Conservation (phyloP, 805 yeast species). For the Clavispora phyllophila region DNA sequence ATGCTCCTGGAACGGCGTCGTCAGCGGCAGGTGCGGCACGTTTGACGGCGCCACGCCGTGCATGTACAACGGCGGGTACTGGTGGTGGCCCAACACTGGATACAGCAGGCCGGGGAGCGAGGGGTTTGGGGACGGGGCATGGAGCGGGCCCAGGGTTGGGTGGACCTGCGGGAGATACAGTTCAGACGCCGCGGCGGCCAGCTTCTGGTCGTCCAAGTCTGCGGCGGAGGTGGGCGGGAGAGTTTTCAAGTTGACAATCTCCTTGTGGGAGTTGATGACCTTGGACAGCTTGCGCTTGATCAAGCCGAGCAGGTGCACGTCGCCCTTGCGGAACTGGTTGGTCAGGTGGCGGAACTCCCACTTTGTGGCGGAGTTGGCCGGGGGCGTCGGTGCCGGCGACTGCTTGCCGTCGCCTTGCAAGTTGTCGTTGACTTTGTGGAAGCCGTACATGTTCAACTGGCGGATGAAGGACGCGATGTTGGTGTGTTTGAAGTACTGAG, state of each 20-base stretch:
- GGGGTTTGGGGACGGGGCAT: not conserved
- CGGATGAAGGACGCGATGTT: slow-evolving; percentile 40
- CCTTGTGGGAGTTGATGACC: slow-evolving; percentile 34
- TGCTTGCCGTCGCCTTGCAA: slow-evolving; percentile 23
- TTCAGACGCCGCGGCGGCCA: slow-evolving; percentile 2
- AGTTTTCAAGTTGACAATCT: slow-evolving; percentile 31
- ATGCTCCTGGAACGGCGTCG: not conserved
- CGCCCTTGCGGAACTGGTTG: slow-evolving; percentile 76
- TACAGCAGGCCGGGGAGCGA: not conserved
- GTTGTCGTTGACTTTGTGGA: slow-evolving; percentile 40
- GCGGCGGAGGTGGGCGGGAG: slow-evolving; percentile 23
- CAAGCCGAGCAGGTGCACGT: slow-evolving; percentile 61
- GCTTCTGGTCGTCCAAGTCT: slow-evolving; percentile 4
- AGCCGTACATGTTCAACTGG: slow-evolving; percentile 43
- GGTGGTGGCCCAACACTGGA: not conserved
- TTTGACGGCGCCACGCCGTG: not conserved
- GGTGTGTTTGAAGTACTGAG: slow-evolving; percentile 47
- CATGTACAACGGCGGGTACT: not conserved
- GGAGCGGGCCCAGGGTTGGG: not conserved
- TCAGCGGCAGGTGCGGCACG: not conserved
- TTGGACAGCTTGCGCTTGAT: slow-evolving; percentile 72
- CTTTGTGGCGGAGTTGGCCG: slow-evolving; percentile 18
- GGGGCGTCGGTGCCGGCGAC: slow-evolving; percentile 7
- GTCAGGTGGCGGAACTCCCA: slow-evolving; percentile 93
- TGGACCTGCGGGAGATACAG: not conserved